Evolutionary conservation across 2,329 filamentous ascomycete genomes (phyloP).

Genomic region (Madurella fahalii): DNA sequence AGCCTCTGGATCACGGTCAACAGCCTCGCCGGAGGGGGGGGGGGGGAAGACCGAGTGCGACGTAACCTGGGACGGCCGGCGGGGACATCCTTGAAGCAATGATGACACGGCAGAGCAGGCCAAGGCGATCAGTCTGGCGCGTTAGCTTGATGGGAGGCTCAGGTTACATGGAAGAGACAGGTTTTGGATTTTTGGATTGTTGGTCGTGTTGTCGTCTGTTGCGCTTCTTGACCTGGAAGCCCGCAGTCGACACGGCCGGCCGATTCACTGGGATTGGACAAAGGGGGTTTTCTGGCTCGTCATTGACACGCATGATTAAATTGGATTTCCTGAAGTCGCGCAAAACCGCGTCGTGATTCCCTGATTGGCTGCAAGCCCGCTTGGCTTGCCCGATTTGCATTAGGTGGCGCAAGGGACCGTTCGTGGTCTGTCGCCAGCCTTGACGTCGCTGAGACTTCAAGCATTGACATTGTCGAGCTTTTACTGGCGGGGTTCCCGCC

Average conservation of each 20-base stretch:
- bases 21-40: too few relatives aligned
- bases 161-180: slow-evolving; percentile 4
- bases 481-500: slow-evolving; percentile 10
- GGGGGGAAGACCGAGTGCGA: too few relatives aligned
- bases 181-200: slow-evolving; percentile 5
- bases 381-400: slow-evolving; percentile 17
- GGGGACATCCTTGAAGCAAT: too few relatives aligned
- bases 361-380: slow-evolving; percentile 33
- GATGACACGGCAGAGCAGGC: too few relatives aligned
- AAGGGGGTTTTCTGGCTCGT: slow-evolving; percentile 12
- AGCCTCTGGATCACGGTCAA: too few relatives aligned
- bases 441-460: slow-evolving; percentile 8
- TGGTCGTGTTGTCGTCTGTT: slow-evolving; percentile 6
- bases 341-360: slow-evolving; percentile 33
- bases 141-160: too few relatives aligned
- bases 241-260: slow-evolving; percentile 9
- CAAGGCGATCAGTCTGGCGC: too few relatives aligned
- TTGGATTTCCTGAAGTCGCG: slow-evolving; percentile 35
- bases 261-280: slow-evolving; percentile 21
- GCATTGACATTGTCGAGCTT: slow-evolving; percentile 16
- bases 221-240: slow-evolving; percentile 9
- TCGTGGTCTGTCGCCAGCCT: neutral
- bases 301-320: slow-evolving; percentile 38
- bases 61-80: too few relatives aligned
- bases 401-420: slow-evolving; percentile 16